phyloP scores from a whole-genome alignment of 1,284 basidiomycete species.

The Inonotus hispidus region DNA sequence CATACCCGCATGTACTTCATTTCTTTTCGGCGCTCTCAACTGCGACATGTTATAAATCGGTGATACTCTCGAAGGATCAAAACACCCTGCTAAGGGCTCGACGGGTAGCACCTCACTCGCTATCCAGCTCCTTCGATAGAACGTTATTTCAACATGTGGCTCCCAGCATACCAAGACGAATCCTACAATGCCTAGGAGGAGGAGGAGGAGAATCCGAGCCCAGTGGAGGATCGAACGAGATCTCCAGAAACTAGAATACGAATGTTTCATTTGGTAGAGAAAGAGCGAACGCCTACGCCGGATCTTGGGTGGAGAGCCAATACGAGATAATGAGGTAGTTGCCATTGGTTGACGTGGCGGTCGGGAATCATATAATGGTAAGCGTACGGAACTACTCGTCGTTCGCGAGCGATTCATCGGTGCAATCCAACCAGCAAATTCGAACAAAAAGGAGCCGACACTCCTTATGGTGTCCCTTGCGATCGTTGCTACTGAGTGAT shows the following conservation, averaged over 20 bases:
- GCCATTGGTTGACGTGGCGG: constrained; percentile 1
- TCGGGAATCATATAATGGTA: constrained; percentile 13
- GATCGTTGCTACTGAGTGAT: not conserved
- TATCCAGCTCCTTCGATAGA: constrained; percentile 75
- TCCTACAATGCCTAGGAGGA: constrained; percentile 45
- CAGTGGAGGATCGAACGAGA: constrained; percentile 2
- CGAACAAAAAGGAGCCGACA: not conserved
- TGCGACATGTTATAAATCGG: constrained; percentile 66
- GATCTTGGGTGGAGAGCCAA: constrained; percentile 14
- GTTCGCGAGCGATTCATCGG: constrained; percentile 15
- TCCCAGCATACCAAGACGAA: constrained; percentile 59
- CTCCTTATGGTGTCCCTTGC: not conserved
- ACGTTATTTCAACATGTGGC: constrained; percentile 74
- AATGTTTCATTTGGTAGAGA: constrained; percentile 11
- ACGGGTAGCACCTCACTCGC: constrained; percentile 60
- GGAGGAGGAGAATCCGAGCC: constrained; percentile 38
- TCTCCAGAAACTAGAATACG: constrained; percentile 7
- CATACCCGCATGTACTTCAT: constrained; percentile 74
- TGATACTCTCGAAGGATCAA: constrained; percentile 53
- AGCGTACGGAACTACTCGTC: constrained; percentile 7
- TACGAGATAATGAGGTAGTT: not conserved
- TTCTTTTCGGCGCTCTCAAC: constrained; percentile 51
- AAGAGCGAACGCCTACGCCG: constrained; percentile 10
- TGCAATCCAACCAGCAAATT: not conserved
- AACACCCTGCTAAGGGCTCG: constrained; percentile 66